Conservation (phyloP, 441 rosid genomes). For the Jatropha podagrica region DNA sequence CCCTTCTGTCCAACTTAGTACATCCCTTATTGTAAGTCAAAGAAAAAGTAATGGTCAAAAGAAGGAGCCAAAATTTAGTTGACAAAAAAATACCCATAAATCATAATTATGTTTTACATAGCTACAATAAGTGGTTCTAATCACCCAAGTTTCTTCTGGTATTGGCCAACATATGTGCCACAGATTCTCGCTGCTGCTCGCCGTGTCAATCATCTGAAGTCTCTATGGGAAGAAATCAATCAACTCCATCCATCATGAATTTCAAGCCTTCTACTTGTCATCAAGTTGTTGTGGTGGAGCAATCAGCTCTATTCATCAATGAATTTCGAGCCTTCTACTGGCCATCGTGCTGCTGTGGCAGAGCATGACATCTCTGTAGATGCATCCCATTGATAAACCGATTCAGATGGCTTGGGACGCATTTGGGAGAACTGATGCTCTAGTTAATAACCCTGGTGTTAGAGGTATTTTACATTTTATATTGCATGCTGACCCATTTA, state of each 20-base stretch:
- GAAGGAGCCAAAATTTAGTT: too few relatives aligned
- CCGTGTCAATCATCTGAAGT: slow-evolving; percentile 54
- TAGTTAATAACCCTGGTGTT: slow-evolving; percentile 69
- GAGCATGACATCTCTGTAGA: slow-evolving; percentile 54
- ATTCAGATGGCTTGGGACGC: slow-evolving; percentile 57
- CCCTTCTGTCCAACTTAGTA: too few relatives aligned
- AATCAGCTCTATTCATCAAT: slow-evolving; percentile 26
- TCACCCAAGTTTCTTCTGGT: slow-evolving; percentile 76
- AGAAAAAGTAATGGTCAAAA: too few relatives aligned
- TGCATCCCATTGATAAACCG: slow-evolving; percentile 37
- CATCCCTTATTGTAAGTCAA: too few relatives aligned
- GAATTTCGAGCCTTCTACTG: neutral
- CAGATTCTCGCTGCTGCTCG: slow-evolving; percentile 70
- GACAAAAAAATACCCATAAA: too few relatives aligned
- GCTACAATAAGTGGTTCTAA: slow-evolving; percentile 44
- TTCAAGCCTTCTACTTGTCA: neutral
- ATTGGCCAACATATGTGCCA: slow-evolving; percentile 61
- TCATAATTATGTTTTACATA: too few relatives aligned
- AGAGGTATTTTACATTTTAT: slow-evolving; percentile 33
- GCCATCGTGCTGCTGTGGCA: slow-evolving; percentile 40
- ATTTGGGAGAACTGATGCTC: slow-evolving; percentile 64
- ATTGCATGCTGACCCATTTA: too few relatives aligned
- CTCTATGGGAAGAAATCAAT: slow-evolving; percentile 66
- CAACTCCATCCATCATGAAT: neutral
- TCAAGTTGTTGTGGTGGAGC: slow-evolving; percentile 49